Evolutionary conservation across 2,329 filamentous ascomycete species (phyloP), one percentile per base, ranked within the genome.

Genomic region (Truncatella angustata): DNA sequence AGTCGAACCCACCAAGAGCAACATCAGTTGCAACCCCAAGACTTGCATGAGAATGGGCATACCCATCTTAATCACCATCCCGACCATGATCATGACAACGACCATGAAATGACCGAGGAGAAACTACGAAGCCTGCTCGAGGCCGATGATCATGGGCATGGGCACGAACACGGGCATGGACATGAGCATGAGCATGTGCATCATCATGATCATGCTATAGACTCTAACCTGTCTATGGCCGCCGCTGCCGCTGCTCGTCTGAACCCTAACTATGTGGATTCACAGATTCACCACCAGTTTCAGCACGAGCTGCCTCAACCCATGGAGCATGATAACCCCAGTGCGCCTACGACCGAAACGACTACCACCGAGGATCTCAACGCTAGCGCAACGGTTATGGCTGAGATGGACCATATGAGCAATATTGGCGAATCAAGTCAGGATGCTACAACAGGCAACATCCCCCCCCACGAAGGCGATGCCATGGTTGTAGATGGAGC

Each of bases 191-290:
- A n/a, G n/a, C n/a, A n/a, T n/a, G n/a, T n/a, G n/a, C n/a, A 40
- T 6, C 9, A n/a, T 11, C 18, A 21, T 14, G 60, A 69, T 4
- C 66, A 69, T 2, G 66, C 74, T 5, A 73, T 81, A 28, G 70
- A 75, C 0, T 69, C 78, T 0, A 79, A 77, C 39, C 68, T 84
- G 48, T 79, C 78, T 1, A 79, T 83, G 53, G 80, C 81, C 1
- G 80, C 76, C 16, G 80, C 80, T 1, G 81, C 79, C 1, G 73
- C 80, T 1, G 80, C 80, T 40, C 78, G 80, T 40, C 66, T 85
- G 4, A 77, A 80, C 44, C 74, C 77, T 1, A 73, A 76, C 1
- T 73, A 82, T 18, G 72, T 84, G 47, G 80, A 84, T 54, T 79
- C 80, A 1, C 74, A 78, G 50, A 66, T 79, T 32, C 44, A 39